Evolutionary conservation across 2,329 filamentous ascomycete species (phyloP), one percentile per base, ranked within the genome.

Genomic region (Colletotrichum euphorbiae): DNA sequence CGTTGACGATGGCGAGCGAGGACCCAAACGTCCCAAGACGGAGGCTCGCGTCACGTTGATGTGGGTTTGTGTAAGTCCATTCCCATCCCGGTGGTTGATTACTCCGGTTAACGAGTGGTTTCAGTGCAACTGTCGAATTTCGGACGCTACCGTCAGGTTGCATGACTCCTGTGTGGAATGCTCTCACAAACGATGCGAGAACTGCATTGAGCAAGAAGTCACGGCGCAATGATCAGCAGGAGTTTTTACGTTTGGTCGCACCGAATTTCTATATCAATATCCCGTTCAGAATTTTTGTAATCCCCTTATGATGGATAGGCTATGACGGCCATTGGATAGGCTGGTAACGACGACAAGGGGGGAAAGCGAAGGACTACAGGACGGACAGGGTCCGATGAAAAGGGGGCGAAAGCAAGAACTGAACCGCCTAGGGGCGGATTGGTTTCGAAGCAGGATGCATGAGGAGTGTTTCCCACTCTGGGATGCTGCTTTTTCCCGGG

Each of bases 11-110:
- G 67, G 70, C 8, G 72, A 42, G 7, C 17, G 24, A 9, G 33
- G 36, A 15, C 60, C 48, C 15, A 61, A 70, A 62, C 70, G 66
- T 38, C n/a, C 69, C 12, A 65, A 59, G 57, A 11, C 36, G 2
- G 65, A 65, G 42, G 13, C 69, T n/a, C 64, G 51, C 28, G 72
- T 68, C 36, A 31, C 24, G 19, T 43, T 24, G 42, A 73, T 76
- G 67, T 79, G 77, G 77, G 61, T 2, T 46, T 79, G 77, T 38
- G 77, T 79, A 72, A 76, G 77, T 61, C 2, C 12, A 21, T 15
- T 31, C 12, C 6, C 11, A 19, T n/a, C 7, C n/a, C 13, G 9
- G 31, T 24, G 9, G 9, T 19, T 28, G 24, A 6, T 36, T 12
- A 6, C 38, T 7, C 15, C n/a, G 15, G 24, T 55, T 68, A 31